A percentile compares a stretch with the other conserved stretches of the same genome.
Evolutionary conservation across 139 green algal genomes (phyloP).

Genomic region (Chlamydomonas schloesseri): DNA sequence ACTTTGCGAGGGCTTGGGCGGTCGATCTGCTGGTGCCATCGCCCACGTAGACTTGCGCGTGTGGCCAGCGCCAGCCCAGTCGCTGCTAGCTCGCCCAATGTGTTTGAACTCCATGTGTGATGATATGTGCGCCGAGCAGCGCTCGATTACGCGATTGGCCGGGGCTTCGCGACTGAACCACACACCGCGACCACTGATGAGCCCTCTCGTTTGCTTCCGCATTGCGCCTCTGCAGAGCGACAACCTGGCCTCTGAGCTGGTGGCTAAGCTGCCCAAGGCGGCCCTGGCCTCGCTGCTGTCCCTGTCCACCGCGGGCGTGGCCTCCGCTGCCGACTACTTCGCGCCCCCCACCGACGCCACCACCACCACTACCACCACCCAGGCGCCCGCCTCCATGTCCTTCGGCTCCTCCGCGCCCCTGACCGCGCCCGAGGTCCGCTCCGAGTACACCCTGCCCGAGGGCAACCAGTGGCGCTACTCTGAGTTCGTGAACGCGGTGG

Average conservation of each 20-base stretch:
- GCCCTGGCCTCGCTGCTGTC: constrained; percentile 74
- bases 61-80: neutral
- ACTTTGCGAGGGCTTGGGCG: too few relatives aligned
- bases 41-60: too few relatives aligned
- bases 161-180: neutral
- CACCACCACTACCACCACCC: constrained; percentile 27
- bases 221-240: constrained; percentile 33
- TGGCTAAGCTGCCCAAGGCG: constrained; percentile 64
- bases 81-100: neutral
- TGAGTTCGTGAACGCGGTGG: constrained; percentile 97
- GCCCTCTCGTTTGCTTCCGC: neutral
- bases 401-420: constrained; percentile 48
- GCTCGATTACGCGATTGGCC: neutral
- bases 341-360: constrained; percentile 55
- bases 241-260: constrained; percentile 52
- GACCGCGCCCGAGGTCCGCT: constrained; percentile 59
- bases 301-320: constrained; percentile 51
- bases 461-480: constrained; percentile 97
- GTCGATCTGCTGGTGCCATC: too few relatives aligned
- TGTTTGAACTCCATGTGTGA: too few relatives aligned
- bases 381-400: constrained; percentile 46
- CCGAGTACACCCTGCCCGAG: constrained; percentile 86
- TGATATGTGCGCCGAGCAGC: too few relatives aligned
- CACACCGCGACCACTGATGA: neutral
- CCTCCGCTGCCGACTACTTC: constrained; percentile 64